Base-by-base conservation (phyloP, 2,329 filamentous ascomycete genomes). In the Ophiostoma perfectum region DNA sequence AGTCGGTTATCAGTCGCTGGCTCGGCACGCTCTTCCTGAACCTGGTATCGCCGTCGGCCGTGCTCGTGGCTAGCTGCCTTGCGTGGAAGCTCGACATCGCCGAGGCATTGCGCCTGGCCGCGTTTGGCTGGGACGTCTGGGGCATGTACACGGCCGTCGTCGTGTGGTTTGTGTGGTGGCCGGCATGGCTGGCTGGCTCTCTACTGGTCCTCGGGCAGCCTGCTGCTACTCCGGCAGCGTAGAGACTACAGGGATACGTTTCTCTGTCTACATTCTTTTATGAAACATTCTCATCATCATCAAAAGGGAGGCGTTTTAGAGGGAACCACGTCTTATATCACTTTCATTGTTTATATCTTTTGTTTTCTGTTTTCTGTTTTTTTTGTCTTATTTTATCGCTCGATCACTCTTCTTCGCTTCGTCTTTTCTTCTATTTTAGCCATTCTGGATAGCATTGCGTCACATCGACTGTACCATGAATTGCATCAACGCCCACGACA, bases 81-180 rank as follows among this genome's bases (percentile, higher is more conserved):
- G 71, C 77, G 36, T 79, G 77, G 70, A 72, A 75, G 6, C 66
- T 80, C 0, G 75, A 76, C 4, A 76, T 93, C 0, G 81, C 81
- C 60, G 78, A 85, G 2, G 82, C 95, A 2, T 78, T 97, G 66
- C 83, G 83, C 41, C 84, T 90, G 76, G 91, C 92, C 0, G 91
- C 90, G 5, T 93, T 95, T 76, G 93, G 91, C 0, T 97, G 93
- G 93, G 86, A 92, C 75, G 88, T 97, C 12, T 93, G 90, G 86
- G 92, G 92, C 1, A 87, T 95, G 84, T 96, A 93, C 81, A 96
- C 93, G 1, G 89, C 91, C 70, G 87, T 97, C 18, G 87, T 96
- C 11, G 84, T 97, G n/a, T 97, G 93, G 91, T 90, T 92, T 76
- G 88, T 97, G 60, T 97, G 93, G 93, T 95, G 92, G 90, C 93